Conservation (phyloP, 2,329 filamentous ascomycete genomes). For the Diaporthe destruens region DNA sequence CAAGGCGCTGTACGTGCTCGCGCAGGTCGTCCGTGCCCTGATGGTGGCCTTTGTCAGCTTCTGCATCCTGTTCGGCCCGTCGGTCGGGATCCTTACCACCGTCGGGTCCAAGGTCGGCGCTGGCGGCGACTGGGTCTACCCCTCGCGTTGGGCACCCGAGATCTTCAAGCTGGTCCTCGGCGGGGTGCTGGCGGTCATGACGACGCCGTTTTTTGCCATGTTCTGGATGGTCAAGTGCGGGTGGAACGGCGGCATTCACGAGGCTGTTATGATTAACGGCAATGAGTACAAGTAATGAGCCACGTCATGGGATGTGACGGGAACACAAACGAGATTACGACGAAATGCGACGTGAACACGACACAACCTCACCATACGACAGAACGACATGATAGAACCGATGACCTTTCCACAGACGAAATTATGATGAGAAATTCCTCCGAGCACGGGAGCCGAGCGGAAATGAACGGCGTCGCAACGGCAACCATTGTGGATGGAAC, state of each 20-base stretch:
- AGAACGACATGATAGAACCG: slow-evolving; percentile 1
- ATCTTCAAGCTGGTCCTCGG: slow-evolving; percentile 65
- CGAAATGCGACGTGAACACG: not conserved
- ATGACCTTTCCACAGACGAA: not conserved
- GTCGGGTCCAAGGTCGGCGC: slow-evolving; percentile 50
- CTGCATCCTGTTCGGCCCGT: slow-evolving; percentile 57
- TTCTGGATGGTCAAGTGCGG: slow-evolving; percentile 66
- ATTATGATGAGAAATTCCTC: slow-evolving; percentile 4
- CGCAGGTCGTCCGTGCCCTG: slow-evolving; percentile 53
- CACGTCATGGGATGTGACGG: not conserved
- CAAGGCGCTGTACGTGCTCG: slow-evolving; percentile 52
- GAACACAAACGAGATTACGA: not conserved
- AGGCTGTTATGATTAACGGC: slow-evolving; percentile 47
- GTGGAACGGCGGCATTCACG: slow-evolving; percentile 51
- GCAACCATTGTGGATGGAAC: slow-evolving; percentile 3
- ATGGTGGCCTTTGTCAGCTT: slow-evolving; percentile 55
- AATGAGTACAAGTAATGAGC: slow-evolving; percentile 42
- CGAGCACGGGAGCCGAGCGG: slow-evolving; percentile 8
- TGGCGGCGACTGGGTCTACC: slow-evolving; percentile 59
- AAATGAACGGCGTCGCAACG: not conserved
- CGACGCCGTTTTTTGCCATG: slow-evolving; percentile 61
- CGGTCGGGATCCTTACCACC: slow-evolving; percentile 57
- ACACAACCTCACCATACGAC: slow-evolving; percentile 5
- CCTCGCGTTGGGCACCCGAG: slow-evolving; percentile 59
- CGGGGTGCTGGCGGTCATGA: slow-evolving; percentile 59